Conservation (phyloP, 169 alveolate species). For the Cyclospora cayetanensis region DNA sequence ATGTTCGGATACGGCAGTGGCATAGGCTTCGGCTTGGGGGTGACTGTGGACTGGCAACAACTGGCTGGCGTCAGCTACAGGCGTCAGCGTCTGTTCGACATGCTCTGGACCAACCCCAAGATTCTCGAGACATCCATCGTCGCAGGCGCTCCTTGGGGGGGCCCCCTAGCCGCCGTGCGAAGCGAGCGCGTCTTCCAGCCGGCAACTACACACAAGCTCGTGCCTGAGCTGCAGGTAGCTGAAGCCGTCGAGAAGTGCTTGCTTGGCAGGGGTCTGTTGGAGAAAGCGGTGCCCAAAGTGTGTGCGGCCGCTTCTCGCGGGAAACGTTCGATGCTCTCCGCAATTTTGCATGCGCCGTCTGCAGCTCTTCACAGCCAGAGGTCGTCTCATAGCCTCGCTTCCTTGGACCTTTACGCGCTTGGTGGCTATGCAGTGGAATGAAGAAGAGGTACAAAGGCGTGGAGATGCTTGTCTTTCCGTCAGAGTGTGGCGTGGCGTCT, state of each 20-base stretch:
- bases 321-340: no score
- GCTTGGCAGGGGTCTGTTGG: no score
- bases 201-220: neutral
- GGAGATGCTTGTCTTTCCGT: no score
- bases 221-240: conserved; percentile 46
- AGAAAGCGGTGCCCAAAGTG: no score
- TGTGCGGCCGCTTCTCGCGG: no score
- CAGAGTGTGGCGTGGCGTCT: no score
- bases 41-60: conserved; percentile 19
- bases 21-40: neutral
- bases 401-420: conserved; percentile 3
- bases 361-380: conserved; percentile 26
- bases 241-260: no score
- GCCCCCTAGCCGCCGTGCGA: conserved; percentile 7
- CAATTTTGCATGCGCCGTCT: no score
- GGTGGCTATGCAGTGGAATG: neutral
- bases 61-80: conserved; percentile 20
- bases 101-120: neutral
- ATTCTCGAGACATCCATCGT: neutral
- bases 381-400: neutral
- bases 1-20: neutral
- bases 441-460: neutral
- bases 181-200: conserved; percentile 41
- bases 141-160: conserved; percentile 49
- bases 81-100: neutral